Evolutionary conservation across 441 rosid species (phyloP).

Genomic region (Oxalis stricta): DNA sequence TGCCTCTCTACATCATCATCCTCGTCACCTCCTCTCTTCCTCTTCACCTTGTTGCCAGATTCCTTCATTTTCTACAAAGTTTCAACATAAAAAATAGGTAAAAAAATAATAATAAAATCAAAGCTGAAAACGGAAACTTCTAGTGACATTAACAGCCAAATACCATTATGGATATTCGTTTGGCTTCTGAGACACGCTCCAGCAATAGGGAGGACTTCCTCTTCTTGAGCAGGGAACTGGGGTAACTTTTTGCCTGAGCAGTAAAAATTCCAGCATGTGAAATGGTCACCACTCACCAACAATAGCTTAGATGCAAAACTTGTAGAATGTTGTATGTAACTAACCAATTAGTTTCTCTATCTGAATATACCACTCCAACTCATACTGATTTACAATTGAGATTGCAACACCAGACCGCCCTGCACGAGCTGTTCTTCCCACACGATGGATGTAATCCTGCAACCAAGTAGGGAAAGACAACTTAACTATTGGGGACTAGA

Average conservation of each 20-base stretch:
- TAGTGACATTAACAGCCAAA: not conserved
- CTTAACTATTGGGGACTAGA: no score
- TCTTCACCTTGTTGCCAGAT: conserved; percentile 28
- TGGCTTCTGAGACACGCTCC: conserved; percentile 70
- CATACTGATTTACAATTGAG: conserved; percentile 86
- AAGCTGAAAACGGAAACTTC: not conserved
- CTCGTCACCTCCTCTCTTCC: conserved; percentile 32
- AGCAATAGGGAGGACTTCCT: conserved; percentile 59
- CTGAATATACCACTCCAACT: conserved; percentile 85
- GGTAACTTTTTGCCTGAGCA: conserved; percentile 61
- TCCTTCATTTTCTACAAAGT: conserved; percentile 47
- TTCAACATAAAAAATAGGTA: not conserved
- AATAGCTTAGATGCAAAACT: not conserved
- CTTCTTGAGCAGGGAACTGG: conserved; percentile 58
- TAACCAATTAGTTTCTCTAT: conserved; percentile 85
- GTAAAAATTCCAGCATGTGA: conserved; percentile 1
- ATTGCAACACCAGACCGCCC: conserved; percentile 91
- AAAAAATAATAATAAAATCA: not conserved
- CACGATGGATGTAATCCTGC: conserved; percentile 93
- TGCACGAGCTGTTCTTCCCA: conserved; percentile 99
- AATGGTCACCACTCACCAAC: not conserved
- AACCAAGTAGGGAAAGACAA: conserved; percentile 2
- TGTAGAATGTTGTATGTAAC: conserved; percentile 4
- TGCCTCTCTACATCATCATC: conserved; percentile 52
- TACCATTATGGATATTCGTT: conserved; percentile 59